phyloP scores from a whole-genome alignment of 1,284 basidiomycete genomes.

The Ustilago shanxiensis region DNA sequence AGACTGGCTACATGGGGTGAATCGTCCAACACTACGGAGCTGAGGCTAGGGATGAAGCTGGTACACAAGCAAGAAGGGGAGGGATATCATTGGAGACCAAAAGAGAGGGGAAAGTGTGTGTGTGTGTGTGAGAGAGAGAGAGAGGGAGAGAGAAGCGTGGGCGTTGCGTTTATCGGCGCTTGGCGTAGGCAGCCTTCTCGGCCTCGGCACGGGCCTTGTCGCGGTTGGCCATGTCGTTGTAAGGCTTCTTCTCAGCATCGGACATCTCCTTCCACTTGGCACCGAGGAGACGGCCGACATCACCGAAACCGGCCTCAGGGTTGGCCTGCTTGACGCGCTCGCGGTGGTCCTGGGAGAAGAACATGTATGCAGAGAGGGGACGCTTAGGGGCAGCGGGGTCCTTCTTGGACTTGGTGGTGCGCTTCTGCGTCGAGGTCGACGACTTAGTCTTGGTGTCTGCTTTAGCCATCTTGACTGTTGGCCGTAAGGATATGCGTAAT shows the following conservation, averaged over 20 bases:
- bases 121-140: not conserved
- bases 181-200: slow-evolving; percentile 79
- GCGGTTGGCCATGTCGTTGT: slow-evolving; percentile 83
- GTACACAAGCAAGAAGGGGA: not conserved
- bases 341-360: slow-evolving; percentile 95
- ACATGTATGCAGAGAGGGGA: slow-evolving; percentile 96
- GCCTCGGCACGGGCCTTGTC: slow-evolving; percentile 87
- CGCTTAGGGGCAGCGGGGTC: slow-evolving; percentile 87
- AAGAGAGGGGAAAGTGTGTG: not conserved
- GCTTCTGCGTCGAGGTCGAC: slow-evolving; percentile 50
- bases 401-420: slow-evolving; percentile 70
- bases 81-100: slow-evolving; percentile 25
- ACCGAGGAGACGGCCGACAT: slow-evolving; percentile 87
- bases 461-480: slow-evolving; percentile 60
- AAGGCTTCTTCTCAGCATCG: slow-evolving; percentile 91
- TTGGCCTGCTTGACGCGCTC: slow-evolving; percentile 95
- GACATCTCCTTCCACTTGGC: slow-evolving; percentile 90
- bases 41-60: not conserved
- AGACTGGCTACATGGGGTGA: not conserved
- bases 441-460: slow-evolving; percentile 63
- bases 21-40: slow-evolving; percentile 29
- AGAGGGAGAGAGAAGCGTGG: slow-evolving; percentile 1
- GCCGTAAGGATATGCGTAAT: too few species aligned
- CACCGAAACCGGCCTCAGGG: slow-evolving; percentile 93
- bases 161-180: slow-evolving; percentile 34